Base-by-base conservation (phyloP, 331 rosid genomes). In the Pyracantha coccinea region DNA sequence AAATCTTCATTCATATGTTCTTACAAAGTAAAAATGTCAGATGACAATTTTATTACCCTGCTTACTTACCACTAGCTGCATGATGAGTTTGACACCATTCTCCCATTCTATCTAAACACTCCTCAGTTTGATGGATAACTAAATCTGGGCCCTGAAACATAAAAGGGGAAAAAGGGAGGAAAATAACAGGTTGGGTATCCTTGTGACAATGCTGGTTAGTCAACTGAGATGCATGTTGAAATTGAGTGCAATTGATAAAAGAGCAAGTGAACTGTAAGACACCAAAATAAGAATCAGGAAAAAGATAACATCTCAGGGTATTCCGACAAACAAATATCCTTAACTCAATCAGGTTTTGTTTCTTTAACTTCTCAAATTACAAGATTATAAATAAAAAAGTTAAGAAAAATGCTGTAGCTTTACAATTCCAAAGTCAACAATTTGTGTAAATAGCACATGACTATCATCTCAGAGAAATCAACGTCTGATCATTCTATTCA, bases 11-110 rank as follows among this genome's bases (percentile, higher is more conserved):
- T 21, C 41, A 57, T 68, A 55, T 45, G 33, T 44, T 61, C 71
- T 52, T 72, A 45, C 50, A 33, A 70, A 61, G 25, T 69, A n/a
- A 6, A 35, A 63, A 60, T 41, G 62, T 62, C 24, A 53, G 72
- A 73, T 45, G 19, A 63, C 52, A 79, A 35, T 73, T 69, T 47
- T 71, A 63, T 23, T 63, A 45, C 58, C 38, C 76, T 69, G 80
- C 97, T 88, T 86, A 94, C 97, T 88, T 86, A 94, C 98, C 98
- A 83, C 98, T 94, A 58, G 87, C 96, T 68, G 72, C 86, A 77
- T 94, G 98, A 87, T 94, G 98, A 77, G 69, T 88, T 78, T 85
- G 93, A 85, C 98, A 94, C 98, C 98, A 94, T 78, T 91, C 98
- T 77, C 97, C 97, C 98, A 94, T 94, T 63, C 41, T 53, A 73